These are phyloP conservation scores for Didymella exigua DNA, from an alignment of 2,329 filamentous ascomycete species.

Conservation along the genomic window DNA sequence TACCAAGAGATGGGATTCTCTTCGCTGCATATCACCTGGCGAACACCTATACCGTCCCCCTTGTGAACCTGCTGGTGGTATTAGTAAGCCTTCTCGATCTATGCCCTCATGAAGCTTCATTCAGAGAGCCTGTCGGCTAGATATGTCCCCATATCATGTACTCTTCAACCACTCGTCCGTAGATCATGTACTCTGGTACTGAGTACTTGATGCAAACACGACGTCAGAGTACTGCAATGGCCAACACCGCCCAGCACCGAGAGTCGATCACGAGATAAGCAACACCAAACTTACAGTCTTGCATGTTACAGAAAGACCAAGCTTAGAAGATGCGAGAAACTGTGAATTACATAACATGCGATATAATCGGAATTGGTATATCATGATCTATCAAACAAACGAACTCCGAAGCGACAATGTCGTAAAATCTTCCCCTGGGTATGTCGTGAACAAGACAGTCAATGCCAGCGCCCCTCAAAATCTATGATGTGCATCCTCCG, in stretches of 20 bases:
- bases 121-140: too few relatives aligned
- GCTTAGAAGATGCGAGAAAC: neutral
- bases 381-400: neutral
- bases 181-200: neutral
- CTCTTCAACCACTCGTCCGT: neutral
- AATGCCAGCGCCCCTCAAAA: neutral
- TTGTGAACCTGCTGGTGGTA: too few relatives aligned
- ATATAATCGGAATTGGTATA: slow-evolving; percentile 9
- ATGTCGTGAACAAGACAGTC: slow-evolving; percentile 7
- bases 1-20: too few relatives aligned
- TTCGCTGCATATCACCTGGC: too few relatives aligned
- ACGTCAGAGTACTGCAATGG: neutral
- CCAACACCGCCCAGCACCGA: neutral
- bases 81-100: too few relatives aligned
- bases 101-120: too few relatives aligned
- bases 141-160: neutral
- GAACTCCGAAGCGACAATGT: neutral
- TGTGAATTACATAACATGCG: too few relatives aligned
- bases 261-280: neutral
- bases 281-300: neutral
- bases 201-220: neutral
- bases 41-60: too few relatives aligned
- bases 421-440: slow-evolving; percentile 6
- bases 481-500: neutral
- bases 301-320: too few relatives aligned